Evolutionary conservation across 2,329 filamentous ascomycete genomes (phyloP), one percentile per base, ranked within the genome.

Genomic region (Rhynchosporium agropyri): DNA sequence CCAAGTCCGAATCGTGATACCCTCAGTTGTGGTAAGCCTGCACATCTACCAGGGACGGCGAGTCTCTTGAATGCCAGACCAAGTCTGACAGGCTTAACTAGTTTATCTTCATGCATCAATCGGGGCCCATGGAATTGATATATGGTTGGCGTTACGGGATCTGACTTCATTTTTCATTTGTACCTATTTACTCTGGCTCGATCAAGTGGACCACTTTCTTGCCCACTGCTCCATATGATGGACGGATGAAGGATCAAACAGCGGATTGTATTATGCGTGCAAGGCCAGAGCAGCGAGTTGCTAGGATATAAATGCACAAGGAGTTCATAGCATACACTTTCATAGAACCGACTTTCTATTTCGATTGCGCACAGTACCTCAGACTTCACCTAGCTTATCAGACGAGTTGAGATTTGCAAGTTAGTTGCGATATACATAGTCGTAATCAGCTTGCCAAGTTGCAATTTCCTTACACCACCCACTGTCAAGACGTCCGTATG

Each of bases 1-100:
- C 63, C 58, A 68, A 71, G 61, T 66, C 70, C 48, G 67, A 72
- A 43, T 28, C 48, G 63, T 46, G 84, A 88, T 64, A 67, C 63
- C 64, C 72, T 73, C 65, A 50, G 36, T 60, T 60, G 26, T 48
- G 40, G 46, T 60, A 60, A 60, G 58, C 33, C 40, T 54, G 10
- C 7, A 10, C 4, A 42, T 3, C 8, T 4, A 12, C 3, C 36
- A 28, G 51, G 3, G 33, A 36, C 20, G 26, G 31, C 29, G n/a
- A 50, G 9, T 36, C 28, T 50, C 48, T n/a, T 7, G n/a, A 33
- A 13, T 29, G 4, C 49, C 13, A 38, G 8, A 36, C 36, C 10
- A 36, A 42, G 36, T 13, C 51, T 54, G 51, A 54, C 36, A 42
- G 7, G 6, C 33, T 10, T 40, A 6, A 1, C 12, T 46, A 54